A percentile compares a stretch with the other conserved stretches of the same genome.
phyloP scores from a whole-genome alignment of 2,329 filamentous ascomycete species.

The Diaporthe humulicola region DNA sequence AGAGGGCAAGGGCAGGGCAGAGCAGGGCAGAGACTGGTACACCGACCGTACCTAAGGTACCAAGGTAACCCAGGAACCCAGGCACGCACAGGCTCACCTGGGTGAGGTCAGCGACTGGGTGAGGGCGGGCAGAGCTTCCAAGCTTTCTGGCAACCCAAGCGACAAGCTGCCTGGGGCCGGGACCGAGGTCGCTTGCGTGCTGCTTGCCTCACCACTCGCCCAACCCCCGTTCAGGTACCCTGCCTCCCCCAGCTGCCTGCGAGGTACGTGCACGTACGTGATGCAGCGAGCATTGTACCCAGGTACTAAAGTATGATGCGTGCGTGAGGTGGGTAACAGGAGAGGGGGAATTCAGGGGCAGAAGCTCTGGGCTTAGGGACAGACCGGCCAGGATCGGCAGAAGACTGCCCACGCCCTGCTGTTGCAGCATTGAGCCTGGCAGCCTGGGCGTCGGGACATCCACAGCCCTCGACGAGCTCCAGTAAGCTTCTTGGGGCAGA shows the following conservation, averaged over 20 bases:
- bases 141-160: background rate
- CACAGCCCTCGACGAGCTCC: slow-evolving; percentile 11
- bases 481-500: background rate
- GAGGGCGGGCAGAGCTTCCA: slow-evolving; percentile 18
- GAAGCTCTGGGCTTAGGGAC: slow-evolving; percentile 2
- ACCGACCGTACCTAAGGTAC: background rate
- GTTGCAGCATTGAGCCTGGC: background rate
- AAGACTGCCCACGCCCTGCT: slow-evolving; percentile 9
- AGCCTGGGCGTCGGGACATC: background rate
- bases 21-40: background rate
- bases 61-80: background rate
- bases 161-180: background rate
- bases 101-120: slow-evolving; percentile 6
- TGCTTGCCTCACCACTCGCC: slow-evolving; percentile 23
- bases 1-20: background rate
- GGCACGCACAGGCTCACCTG: slow-evolving; percentile 5
- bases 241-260: background rate
- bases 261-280: background rate
- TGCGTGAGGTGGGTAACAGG: slow-evolving; percentile 4
- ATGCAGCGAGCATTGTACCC: background rate
- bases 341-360: background rate
- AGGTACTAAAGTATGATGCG: slow-evolving; percentile 17
- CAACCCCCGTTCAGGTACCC: slow-evolving; percentile 16
- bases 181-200: slow-evolving; percentile 20
- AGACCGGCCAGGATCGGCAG: slow-evolving; percentile 30